Evolutionary conservation across 78 protist genomes (phyloP).

Genomic region (Trichosphaerium sp.): DNA sequence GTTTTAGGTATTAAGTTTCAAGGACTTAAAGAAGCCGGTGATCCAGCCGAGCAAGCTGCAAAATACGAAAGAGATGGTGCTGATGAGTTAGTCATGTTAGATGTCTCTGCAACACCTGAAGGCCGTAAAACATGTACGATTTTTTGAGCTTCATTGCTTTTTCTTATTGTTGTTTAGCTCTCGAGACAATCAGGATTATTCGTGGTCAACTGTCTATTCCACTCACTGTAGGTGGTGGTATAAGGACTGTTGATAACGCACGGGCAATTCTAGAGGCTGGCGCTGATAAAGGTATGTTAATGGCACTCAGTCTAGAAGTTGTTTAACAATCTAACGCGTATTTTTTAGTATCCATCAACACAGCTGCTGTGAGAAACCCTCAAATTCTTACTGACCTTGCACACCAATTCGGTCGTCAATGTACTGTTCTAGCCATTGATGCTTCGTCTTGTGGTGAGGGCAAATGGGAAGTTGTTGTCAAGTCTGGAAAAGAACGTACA

Average conservation of each 20-base stretch:
- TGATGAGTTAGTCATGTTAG: conserved; percentile 6
- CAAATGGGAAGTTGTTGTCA: not conserved
- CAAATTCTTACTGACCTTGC: not conserved
- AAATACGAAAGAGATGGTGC: not conserved
- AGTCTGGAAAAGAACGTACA: not conserved
- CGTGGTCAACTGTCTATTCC: not conserved
- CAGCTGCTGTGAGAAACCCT: not conserved
- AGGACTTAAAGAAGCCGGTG: not conserved
- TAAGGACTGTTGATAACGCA: not conserved
- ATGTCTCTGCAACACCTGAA: not conserved
- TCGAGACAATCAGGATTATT: not conserved
- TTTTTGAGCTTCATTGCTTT: no score
- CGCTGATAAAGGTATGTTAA: conserved; percentile 10
- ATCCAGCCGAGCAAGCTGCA: conserved; percentile 1
- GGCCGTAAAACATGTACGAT: not conserved
- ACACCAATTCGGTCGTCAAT: not conserved
- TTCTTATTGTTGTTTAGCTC: no score
- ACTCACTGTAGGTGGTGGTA: conserved; percentile 2
- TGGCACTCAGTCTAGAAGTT: no score
- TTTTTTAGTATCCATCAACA: conserved; percentile 3
- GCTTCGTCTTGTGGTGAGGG: not conserved
- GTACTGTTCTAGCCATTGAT: not conserved
- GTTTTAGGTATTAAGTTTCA: not conserved
- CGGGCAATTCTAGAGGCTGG: not conserved
- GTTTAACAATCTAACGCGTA: no score